Conservation (phyloP, 495 filamentous ascomycete species). For the Neurospora sp. region DNA sequence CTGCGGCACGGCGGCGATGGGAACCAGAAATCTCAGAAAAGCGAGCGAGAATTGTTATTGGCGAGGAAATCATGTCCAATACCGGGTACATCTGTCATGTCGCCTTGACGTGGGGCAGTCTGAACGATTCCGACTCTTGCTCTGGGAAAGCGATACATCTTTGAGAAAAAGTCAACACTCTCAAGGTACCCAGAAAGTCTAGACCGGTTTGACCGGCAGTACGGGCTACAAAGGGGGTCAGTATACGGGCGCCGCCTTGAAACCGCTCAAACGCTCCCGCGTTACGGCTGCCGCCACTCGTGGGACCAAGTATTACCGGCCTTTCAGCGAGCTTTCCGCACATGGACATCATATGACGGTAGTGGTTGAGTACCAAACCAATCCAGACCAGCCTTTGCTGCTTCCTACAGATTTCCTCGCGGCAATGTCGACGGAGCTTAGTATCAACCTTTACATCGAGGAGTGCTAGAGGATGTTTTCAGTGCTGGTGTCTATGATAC, state of each 20-base stretch:
- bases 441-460: not conserved
- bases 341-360: not conserved
- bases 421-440: not conserved
- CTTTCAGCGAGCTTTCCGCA: not conserved
- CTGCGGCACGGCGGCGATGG: slow-evolving; percentile 1
- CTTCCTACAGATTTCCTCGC: not conserved
- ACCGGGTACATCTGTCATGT: not conserved
- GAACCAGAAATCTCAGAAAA: not conserved
- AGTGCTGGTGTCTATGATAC: not conserved
- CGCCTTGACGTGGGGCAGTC: not conserved
- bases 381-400: not conserved
- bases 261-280: not conserved
- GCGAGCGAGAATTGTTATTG: slow-evolving; percentile 1
- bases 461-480: not conserved
- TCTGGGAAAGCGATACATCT: not conserved
- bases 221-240: not conserved
- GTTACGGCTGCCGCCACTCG: not conserved
- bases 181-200: not conserved
- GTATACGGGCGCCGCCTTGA: not conserved
- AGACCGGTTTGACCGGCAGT: not conserved
- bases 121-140: not conserved
- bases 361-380: not conserved
- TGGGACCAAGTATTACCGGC: not conserved
- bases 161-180: not conserved
- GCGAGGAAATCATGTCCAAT: not conserved